Evolutionary conservation across 1,284 basidiomycete species (phyloP), one percentile per base, ranked within the genome.

Genomic region (Boletellus deceptivus): DNA sequence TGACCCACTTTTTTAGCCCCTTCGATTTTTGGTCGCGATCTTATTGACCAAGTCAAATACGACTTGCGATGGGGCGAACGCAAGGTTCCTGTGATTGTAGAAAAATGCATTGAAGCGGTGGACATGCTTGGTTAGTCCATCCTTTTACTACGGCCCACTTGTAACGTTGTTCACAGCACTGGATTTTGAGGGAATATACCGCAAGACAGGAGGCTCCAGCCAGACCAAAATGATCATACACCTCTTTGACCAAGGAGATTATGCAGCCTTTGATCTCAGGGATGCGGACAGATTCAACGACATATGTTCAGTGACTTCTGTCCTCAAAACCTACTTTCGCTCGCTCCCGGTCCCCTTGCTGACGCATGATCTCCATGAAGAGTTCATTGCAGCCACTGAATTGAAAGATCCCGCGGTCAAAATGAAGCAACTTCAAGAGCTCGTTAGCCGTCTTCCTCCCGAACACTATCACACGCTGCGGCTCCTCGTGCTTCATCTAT

Each of bases 241-340:
- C 59, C 78, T 97, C 33, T 99, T 99, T 63, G 97, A 99, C 64
- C 83, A 90, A 38, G 93, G 93, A 48, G 86, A 95, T 63, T 95
- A 95, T 66, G 67, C 76, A 16, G 75, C 89, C 1, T 98, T 99
- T 67, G 91, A 99, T 67, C 80, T 99, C 39, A 77, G 79, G 49
- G 92, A 99, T 67, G 74, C 78, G 6, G 90, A 98, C 59, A 79
- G 84, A 33, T 99, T 98, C 78, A 98, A 97, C 74, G 97, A 99
- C 68, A 92, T 99, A 50, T 94, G 91, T 66, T 93, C 93, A 52
- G 86, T 98, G 60, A 99, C 97, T 0, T 96, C 93, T 18, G 95
- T 97, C 36, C 79, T 99, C 61, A 99, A 99, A 78, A 92, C 89
- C 38, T 99, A 98, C 73, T 93, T 99, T 82, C 85, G 96, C 41